These are phyloP conservation scores for Xerocomus spinulosus DNA, from an alignment of 768 basidiomycete species.

Conservation along the genomic window DNA sequence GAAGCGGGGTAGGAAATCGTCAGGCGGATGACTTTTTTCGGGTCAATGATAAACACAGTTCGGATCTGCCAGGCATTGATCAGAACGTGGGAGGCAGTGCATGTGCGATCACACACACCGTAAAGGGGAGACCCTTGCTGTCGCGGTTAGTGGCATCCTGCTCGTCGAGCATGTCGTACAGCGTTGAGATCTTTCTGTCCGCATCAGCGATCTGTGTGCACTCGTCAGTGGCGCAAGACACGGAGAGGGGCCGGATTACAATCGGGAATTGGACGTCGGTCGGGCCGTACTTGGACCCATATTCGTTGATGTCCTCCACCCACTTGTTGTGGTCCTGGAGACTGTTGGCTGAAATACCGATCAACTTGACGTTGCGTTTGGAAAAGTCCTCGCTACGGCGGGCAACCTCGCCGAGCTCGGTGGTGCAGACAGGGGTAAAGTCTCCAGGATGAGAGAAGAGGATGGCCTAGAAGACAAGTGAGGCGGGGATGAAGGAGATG, in stretches of 20 bases:
- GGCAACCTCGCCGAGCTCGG: conserved; percentile 95
- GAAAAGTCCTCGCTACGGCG: conserved; percentile 81
- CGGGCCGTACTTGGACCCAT: conserved; percentile 62
- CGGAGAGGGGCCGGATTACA: conserved; percentile 34
- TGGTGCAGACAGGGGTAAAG: conserved; percentile 93
- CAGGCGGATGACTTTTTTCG: conserved; percentile 90
- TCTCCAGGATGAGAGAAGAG: conserved; percentile 95
- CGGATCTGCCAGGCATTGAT: conserved; percentile 55
- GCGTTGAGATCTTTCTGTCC: conserved; percentile 75
- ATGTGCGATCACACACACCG: conserved; percentile 39
- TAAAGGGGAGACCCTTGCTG: conserved; percentile 88
- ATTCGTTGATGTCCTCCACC: conserved; percentile 85
- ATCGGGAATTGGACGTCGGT: conserved; percentile 90
- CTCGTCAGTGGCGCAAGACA: conserved; percentile 9
- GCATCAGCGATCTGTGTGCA: conserved; percentile 78
- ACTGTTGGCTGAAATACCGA: conserved; percentile 89
- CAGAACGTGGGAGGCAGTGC: not conserved
- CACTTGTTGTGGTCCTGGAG: conserved; percentile 81
- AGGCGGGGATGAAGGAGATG: not conserved
- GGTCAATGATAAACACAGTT: conserved; percentile 96
- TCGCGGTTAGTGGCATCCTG: conserved; percentile 91
- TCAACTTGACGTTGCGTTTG: conserved; percentile 87
- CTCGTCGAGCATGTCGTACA: conserved; percentile 96
- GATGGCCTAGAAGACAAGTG: conserved; percentile 50
- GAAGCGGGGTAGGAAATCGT: conserved; percentile 91